Evolutionary conservation across 129 eudicot species (phyloP), one percentile per base, ranked within the genome.

Genomic region (Ambrosia trifida): DNA sequence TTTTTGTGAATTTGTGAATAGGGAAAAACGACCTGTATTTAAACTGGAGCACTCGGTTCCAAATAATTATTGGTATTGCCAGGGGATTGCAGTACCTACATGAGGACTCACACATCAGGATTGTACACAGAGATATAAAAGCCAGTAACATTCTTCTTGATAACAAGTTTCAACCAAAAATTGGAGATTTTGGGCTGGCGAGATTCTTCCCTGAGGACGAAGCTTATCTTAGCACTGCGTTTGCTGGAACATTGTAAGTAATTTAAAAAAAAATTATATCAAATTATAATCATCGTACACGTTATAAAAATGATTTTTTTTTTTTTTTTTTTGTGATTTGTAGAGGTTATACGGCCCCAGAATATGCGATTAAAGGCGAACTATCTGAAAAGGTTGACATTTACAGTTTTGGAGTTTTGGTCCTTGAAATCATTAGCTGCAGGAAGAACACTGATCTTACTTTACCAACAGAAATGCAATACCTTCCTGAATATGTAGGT

Each of bases 301-400:
- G n/a, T n/a, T n/a, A n/a, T n/a, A n/a, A n/a, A n/a, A n/a, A n/a
- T n/a, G n/a, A n/a, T n/a, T n/a, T n/a, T n/a, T n/a, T n/a, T n/a
- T n/a, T n/a, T n/a, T n/a, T n/a, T n/a, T n/a, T n/a, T n/a, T n/a
- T n/a, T n/a, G n/a, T n/a, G 31, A 76, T 78, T 44, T 78, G 60
- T 79, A 87, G 93, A 84, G 95, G 95, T 36, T 87, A 87, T 72
- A 87, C 90, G 8, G 88, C 95, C 60, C 95, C 95, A 35, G 95
- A 87, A 69, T 87, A 87, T 58, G 95, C 95, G 54, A 77, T 82
- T 20, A 77, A 83, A 85, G 95, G 90, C 58, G 90, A 87, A 75
- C 38, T 87, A 75, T 82, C 95, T 3, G 95, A 87, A 75, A 87
- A 87, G 81, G 95, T 83, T 19, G 90, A 85, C 66, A 85, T 87